Evolutionary conservation across 768 basidiomycete species (phyloP), one percentile per base, ranked within the genome.

Genomic region (Rossbeevera mucosa): DNA sequence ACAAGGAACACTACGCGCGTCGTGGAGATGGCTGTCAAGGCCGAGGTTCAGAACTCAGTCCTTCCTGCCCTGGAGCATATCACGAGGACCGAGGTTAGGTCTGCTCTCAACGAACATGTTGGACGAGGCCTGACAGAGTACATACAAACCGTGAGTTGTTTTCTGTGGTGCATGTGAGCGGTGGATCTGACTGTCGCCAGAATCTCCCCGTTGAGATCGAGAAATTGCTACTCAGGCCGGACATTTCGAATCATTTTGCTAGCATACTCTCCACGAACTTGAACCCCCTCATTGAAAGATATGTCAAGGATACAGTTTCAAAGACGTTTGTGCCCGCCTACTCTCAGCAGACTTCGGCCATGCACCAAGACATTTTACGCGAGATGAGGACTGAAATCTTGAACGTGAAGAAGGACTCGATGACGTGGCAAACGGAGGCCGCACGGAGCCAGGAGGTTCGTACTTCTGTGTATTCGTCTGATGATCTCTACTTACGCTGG

Each of bases 1-100:
- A 91, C 87, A 8, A 83, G 87, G 71, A 92, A 92, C 59, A 93
- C 91, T 11, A 90, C 89, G 9, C 80, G 89, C 12, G 88, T 92
- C 44, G 91, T 94, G 41, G 91, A 94, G 72, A 79, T 86, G 78
- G 91, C 90, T 13, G 86, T 93, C 63, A 91, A 91, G 73, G 76
- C 73, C 48, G 91, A 92, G 65, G 86, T 93, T 14, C 89, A 89
- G 65, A 85, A 78, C 60, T 90, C 88, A 0, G 88, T 94, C 12
- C 74, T 92, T 18, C 91, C 91, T 4, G 80, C 89, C 7, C 74
- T 94, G 29, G 89, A 91, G 66, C 83, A 73, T 49, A 89, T 92
- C 65, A 92, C 89, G 8, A 86, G 83, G 70, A 81, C 71, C 46
- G 91, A 93, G 68, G 86, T 94, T 50, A 86, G 84, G 67, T 71